These are phyloP conservation scores for Physaria fendleri DNA, from an alignment of 345 rosid species.

Conservation along the genomic window DNA sequence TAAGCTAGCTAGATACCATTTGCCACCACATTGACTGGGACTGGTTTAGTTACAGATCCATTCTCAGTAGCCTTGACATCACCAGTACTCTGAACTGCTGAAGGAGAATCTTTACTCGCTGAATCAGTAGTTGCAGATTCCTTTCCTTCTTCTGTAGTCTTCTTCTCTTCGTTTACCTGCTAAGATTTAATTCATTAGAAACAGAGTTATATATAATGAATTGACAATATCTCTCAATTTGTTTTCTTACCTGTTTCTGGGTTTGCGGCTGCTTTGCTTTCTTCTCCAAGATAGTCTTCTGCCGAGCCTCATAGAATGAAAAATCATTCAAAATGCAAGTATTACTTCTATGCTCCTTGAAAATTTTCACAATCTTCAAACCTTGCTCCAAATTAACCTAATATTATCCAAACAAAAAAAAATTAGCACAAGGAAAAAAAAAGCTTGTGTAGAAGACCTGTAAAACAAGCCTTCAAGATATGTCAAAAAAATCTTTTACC, in stretches of 20 bases:
- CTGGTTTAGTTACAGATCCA: slow-evolving; percentile 30
- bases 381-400: slow-evolving; percentile 76
- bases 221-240: not conserved
- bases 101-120: slow-evolving; percentile 27
- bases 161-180: slow-evolving; percentile 48
- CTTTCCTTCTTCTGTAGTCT: slow-evolving; percentile 30
- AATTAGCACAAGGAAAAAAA: slow-evolving; percentile 2
- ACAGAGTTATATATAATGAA: not conserved
- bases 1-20: slow-evolving; percentile 42
- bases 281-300: slow-evolving; percentile 75
- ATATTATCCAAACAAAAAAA: not conserved
- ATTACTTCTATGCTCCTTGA: slow-evolving; percentile 67
- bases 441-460: not conserved
- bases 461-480: not conserved
- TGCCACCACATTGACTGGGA: slow-evolving; percentile 27
- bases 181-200: not conserved
- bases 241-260: slow-evolving; percentile 41
- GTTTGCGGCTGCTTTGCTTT: slow-evolving; percentile 75
- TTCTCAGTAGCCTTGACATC: slow-evolving; percentile 34
- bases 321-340: slow-evolving; percentile 90
- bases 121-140: slow-evolving; percentile 25
- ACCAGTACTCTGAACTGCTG: slow-evolving; percentile 16
- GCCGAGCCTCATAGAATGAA: slow-evolving; percentile 70
- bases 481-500: slow-evolving; percentile 34
- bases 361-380: slow-evolving; percentile 66